phyloP scores from a whole-genome alignment of 805 yeast genomes.

The Candida schatavii region DNA sequence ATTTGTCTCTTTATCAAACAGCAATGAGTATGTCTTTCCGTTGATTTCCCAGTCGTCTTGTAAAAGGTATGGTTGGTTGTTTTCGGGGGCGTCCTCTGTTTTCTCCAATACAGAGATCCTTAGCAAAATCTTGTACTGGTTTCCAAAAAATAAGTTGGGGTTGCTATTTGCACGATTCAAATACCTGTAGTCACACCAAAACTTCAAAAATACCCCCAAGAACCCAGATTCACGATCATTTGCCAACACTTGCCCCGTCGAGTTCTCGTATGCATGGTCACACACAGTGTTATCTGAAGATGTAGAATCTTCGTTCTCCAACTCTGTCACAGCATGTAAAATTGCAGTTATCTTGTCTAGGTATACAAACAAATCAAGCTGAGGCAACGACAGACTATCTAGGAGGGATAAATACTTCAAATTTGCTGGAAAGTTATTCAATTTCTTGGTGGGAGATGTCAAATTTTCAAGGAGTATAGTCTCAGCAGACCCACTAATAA shows the following conservation, averaged over 20 bases:
- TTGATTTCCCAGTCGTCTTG: conserved; percentile 9
- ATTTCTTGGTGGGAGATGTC: conserved; percentile 8
- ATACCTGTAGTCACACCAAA: conserved; percentile 33
- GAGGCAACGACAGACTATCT: conserved; percentile 30
- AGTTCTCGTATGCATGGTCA: conserved; percentile 9
- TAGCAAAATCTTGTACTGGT: conserved; percentile 19
- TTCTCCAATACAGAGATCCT: conserved; percentile 15
- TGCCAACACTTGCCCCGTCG: conserved; percentile 26
- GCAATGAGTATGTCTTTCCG: conserved; percentile 6
- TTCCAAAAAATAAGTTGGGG: conserved; percentile 10
- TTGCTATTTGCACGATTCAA: conserved; percentile 20
- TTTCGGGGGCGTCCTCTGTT: neutral
- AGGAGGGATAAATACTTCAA: conserved; percentile 34
- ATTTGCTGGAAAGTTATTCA: conserved; percentile 34
- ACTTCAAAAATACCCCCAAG: conserved; percentile 34
- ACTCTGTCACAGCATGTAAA: conserved; percentile 21
- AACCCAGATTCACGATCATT: conserved; percentile 20
- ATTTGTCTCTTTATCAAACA: neutral
- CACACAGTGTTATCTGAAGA: neutral
- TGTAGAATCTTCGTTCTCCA: conserved; percentile 17
- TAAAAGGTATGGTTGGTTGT: neutral
- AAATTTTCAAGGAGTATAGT: conserved; percentile 27
- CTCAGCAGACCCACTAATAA: conserved; percentile 19
- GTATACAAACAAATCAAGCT: conserved; percentile 29
- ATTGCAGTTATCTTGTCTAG: conserved; percentile 29